These are phyloP conservation scores for Solanum stenotomum DNA, from an alignment of 257 asterid species.

Conservation along the genomic window DNA sequence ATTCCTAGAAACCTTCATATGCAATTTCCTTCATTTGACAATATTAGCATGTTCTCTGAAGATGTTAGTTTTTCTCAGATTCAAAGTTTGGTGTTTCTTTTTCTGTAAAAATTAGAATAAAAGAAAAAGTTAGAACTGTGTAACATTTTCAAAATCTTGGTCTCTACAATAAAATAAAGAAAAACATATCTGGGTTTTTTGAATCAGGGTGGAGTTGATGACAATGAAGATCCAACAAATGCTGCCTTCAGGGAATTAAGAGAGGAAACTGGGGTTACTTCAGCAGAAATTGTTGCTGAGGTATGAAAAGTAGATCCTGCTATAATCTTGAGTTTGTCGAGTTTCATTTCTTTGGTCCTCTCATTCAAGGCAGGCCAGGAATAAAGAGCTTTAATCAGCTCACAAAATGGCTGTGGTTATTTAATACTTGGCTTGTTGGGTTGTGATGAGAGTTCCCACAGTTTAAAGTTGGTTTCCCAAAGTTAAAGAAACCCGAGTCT, in stretches of 20 bases:
- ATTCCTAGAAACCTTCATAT: neutral
- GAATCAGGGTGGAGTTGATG: conserved; percentile 86
- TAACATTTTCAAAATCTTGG: neutral
- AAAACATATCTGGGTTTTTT: neutral
- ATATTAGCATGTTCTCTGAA: neutral
- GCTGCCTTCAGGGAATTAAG: conserved; percentile 84
- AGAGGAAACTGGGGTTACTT: conserved; percentile 93
- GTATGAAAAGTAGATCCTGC: conserved; percentile 20
- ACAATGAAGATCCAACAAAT: conserved; percentile 62
- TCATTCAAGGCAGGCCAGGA: neutral
- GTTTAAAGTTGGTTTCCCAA: neutral
- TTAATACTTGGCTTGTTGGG: neutral
- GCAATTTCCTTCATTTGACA: neutral
- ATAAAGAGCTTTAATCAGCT: neutral
- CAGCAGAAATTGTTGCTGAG: conserved; percentile 81
- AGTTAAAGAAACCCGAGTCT: neutral
- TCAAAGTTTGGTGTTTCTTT: no score
- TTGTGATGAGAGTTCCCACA: neutral
- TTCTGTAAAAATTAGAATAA: neutral
- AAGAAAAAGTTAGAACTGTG: neutral
- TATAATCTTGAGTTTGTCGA: neutral
- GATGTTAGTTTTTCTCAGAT: neutral
- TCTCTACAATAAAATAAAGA: neutral
- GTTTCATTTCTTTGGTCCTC: neutral
- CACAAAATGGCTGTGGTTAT: neutral